Evolutionary conservation across 2,329 filamentous ascomycete genomes (phyloP).

Genomic region (Teratosphaeria destructans): DNA sequence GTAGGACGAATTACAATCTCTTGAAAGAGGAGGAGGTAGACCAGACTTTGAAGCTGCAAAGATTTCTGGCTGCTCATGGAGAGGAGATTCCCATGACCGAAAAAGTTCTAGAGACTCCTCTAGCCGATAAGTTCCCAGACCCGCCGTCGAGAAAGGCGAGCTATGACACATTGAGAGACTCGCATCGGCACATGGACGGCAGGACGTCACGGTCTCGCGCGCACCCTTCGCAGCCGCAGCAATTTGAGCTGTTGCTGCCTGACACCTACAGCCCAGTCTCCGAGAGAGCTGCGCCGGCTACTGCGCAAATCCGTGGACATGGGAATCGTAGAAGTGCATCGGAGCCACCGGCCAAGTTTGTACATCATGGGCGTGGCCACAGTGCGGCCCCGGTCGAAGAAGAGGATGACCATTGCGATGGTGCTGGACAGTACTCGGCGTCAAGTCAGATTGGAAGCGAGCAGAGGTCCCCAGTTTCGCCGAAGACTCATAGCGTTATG

Average conservation of each 20-base stretch:
- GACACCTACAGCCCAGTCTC: conserved; percentile 1
- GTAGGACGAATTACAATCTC: conserved; percentile 14
- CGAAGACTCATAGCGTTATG: not conserved
- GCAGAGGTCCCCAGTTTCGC: not conserved
- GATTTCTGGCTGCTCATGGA: conserved; percentile 15
- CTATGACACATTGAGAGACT: not conserved
- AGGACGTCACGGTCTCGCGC: not conserved
- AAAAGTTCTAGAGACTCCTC: conserved; percentile 4
- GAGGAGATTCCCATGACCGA: conserved; percentile 3
- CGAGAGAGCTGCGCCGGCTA: not conserved
- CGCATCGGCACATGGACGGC: not conserved
- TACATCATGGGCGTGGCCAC: not conserved
- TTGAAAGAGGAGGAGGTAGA: conserved; percentile 21
- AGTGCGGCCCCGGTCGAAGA: not conserved
- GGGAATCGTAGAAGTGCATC: not conserved
- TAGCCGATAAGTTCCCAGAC: conserved; percentile 4
- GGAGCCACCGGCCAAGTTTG: not conserved
- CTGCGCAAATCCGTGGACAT: not conserved
- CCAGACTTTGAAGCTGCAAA: conserved; percentile 17
- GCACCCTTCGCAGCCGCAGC: not conserved
- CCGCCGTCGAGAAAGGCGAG: not conserved
- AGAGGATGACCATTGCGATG: conserved; percentile 4
- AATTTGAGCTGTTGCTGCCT: conserved; percentile 5
- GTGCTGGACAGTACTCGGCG: conserved; percentile 1
- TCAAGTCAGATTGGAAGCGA: not conserved